Evolutionary conservation across 331 rosid species (phyloP), one percentile per base, ranked within the genome.

Genomic region (Malus hybrid): DNA sequence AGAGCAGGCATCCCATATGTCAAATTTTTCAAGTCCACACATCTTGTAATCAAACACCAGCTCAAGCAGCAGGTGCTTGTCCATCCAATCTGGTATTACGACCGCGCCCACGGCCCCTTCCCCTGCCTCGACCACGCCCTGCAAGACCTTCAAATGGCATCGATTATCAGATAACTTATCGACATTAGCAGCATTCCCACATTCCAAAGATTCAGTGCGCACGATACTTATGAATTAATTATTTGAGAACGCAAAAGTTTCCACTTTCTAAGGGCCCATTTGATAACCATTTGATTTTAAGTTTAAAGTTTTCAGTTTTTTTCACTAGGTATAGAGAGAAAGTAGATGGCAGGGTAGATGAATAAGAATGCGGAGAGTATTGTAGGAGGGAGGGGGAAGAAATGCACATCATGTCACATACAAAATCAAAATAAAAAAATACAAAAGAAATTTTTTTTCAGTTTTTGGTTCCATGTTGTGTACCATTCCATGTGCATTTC

Each of bases 81-180:
- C 83, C 88, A 33, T 86, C 90, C 3, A 78, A 66, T 72, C 85
- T 80, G 24, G 52, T 34, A 76, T 56, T 70, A 39, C 75, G 69
- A 60, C 74, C 81, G 73, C 81, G 88, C 13, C 96, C 93, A 63
- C 84, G 87, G 14, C 91, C 88, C 81, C 96, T 78, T 68, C 91
- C 95, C 85, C 93, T 80, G 42, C 88, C 88, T 65, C 81, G 96
- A 6, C 87, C 96, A 7, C 90, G 88, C 31, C 96, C 96, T 87
- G 78, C 80, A 73, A 79, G 66, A 76, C 48, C 82, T 64, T 68
- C 73, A 60, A 39, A 80, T 11, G 64, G 57, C 33, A 75, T 48
- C 27, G 4, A 33, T 60, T 72, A 69, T 64, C 28, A 64, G 28
- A 29, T 59, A 8, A 3, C 4, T 33, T 19, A 52, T 69, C 31